Conservation (phyloP, 805 yeast species). For the Ascoidea asiatica region DNA sequence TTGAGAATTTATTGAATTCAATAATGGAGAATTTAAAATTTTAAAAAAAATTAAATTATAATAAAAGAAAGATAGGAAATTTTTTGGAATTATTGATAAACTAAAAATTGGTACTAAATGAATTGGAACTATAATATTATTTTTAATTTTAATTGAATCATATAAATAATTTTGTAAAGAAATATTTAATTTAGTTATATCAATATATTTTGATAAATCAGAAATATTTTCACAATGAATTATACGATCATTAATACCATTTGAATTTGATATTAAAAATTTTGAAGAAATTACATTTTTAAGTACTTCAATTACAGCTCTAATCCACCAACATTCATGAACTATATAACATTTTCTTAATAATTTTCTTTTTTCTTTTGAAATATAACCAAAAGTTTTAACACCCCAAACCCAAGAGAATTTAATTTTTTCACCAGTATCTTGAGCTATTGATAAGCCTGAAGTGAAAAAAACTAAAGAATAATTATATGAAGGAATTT, state of each 20-base stretch:
- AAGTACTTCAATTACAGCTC: constrained; percentile 61
- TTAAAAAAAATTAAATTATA: constrained; percentile 9
- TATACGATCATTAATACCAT: constrained; percentile 13
- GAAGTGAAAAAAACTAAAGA: constrained; percentile 69
- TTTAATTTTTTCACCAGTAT: constrained; percentile 18
- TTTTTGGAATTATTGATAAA: constrained; percentile 15
- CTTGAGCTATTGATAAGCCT: constrained; percentile 43
- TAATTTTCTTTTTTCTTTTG: constrained; percentile 37
- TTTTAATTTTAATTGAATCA: constrained; percentile 32
- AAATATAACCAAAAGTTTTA: constrained; percentile 42
- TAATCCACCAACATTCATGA: constrained; percentile 83
- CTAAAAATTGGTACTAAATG: constrained; percentile 21
- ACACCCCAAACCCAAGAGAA: constrained; percentile 55
- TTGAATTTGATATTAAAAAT: constrained; percentile 18
- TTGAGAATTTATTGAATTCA: constrained; percentile 15
- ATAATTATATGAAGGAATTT: constrained; percentile 50
- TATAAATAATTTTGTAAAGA: constrained; percentile 63
- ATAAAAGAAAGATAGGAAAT: constrained; percentile 13
- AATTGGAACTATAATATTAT: constrained; percentile 28
- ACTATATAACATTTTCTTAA: constrained; percentile 60
- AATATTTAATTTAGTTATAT: constrained; percentile 64
- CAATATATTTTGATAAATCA: constrained; percentile 48
- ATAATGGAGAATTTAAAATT: constrained; percentile 4
- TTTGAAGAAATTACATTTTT: constrained; percentile 46
- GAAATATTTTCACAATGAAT: constrained; percentile 35